These are phyloP conservation scores for Theileria equi DNA, from an alignment of 169 alveolate species.

Conservation along the genomic window DNA sequence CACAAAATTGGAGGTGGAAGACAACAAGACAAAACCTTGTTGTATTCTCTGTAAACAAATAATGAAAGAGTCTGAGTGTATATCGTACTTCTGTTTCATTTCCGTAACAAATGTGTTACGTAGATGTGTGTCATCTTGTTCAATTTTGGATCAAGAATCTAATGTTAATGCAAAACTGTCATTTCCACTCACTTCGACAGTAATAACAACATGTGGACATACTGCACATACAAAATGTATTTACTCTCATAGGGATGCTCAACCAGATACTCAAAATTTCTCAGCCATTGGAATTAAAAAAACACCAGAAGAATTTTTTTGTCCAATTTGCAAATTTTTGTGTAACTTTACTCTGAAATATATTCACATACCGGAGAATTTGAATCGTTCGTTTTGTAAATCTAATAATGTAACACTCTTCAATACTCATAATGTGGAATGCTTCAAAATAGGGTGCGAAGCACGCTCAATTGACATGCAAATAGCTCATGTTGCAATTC, in stretches of 20 bases:
- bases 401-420: neutral
- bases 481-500: no score
- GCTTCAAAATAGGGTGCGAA: neutral
- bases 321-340: conserved; percentile 59
- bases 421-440: no score
- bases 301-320: conserved; percentile 32
- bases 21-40: conserved; percentile 4
- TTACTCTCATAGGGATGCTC: conserved; percentile 12
- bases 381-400: neutral
- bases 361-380: conserved; percentile 1
- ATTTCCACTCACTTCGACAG: conserved; percentile 40
- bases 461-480: neutral
- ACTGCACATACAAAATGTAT: conserved; percentile 47
- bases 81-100: conserved; percentile 37
- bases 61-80: conserved; percentile 9
- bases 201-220: conserved; percentile 59
- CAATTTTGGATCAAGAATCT: neutral
- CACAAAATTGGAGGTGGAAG: neutral
- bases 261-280: neutral
- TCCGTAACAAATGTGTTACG: conserved; percentile 47
- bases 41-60: conserved; percentile 51
- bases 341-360: conserved; percentile 51
- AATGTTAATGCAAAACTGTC: conserved; percentile 20
- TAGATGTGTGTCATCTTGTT: conserved; percentile 25
- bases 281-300: conserved; percentile 17